phyloP scores from a whole-genome alignment of 352 stramenopile genomes.

The Pythium brachiatum region DNA sequence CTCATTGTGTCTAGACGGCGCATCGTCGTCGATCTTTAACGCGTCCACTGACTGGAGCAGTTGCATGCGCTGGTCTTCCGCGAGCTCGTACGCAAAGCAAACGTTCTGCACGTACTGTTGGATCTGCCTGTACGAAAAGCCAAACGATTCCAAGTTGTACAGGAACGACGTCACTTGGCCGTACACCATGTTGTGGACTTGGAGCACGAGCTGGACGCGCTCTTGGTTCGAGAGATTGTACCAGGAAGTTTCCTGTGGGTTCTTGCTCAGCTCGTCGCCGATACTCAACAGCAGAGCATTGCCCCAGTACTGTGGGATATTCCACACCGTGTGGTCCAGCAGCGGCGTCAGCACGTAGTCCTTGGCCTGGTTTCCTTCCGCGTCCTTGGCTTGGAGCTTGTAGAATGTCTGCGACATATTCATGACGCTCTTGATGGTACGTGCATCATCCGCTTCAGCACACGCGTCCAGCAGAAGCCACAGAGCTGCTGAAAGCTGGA shows the following conservation, averaged over 20 bases:
- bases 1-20: slow-evolving; percentile 15
- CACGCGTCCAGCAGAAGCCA: slow-evolving; percentile 64
- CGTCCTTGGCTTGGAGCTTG: slow-evolving; percentile 7
- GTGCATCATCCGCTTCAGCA: slow-evolving; percentile 59
- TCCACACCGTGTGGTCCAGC: slow-evolving; percentile 61
- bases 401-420: slow-evolving; percentile 88
- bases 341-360: slow-evolving; percentile 60
- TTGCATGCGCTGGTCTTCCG: slow-evolving; percentile 74
- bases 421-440: slow-evolving; percentile 70
- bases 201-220: slow-evolving; percentile 65
- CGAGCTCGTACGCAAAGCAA: slow-evolving; percentile 77
- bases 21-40: slow-evolving; percentile 23
- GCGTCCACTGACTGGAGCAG: slow-evolving; percentile 59
- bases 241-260: slow-evolving; percentile 58
- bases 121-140: slow-evolving; percentile 61
- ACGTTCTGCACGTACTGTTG: slow-evolving; percentile 73
- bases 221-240: slow-evolving; percentile 57
- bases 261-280: slow-evolving; percentile 76
- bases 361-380: slow-evolving; percentile 25
- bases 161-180: slow-evolving; percentile 72
- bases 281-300: slow-evolving; percentile 73
- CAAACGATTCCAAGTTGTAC: slow-evolving; percentile 75
- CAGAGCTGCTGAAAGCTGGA: slow-evolving; percentile 47
- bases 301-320: slow-evolving; percentile 64
- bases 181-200: slow-evolving; percentile 78